Evolutionary conservation across 2,329 filamentous ascomycete species (phyloP), one percentile per base, ranked within the genome.

Genomic region (Aspergillus sp.): DNA sequence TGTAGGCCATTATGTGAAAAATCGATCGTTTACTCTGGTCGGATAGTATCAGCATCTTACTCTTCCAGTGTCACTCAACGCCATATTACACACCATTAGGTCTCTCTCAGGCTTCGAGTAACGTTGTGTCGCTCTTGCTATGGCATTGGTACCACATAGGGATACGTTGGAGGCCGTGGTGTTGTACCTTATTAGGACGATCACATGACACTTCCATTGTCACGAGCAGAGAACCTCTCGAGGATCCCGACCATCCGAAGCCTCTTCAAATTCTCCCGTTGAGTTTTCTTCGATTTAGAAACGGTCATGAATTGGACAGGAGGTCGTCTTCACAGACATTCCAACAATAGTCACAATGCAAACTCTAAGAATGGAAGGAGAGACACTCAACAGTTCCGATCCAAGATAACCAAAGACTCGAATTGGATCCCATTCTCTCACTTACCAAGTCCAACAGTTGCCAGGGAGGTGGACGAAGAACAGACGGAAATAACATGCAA

Each of bases 291-390:
- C 7, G n/a, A 18, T 39, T 49, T 14, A 49, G 32, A 29, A 6
- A 2, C 26, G 26, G 53, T 14, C 7, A 80, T 80, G 78, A 80
- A 80, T 57, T 80, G 78, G 78, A 79, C 75, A 24, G 77, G 77
- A 56, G 77, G 78, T 32, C 73, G 73, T 55, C 68, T 80, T 24
- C 72, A 73, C 53, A 76, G 77, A 42, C 73, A 78, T 64, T 75
- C 75, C 12, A 71, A 68, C 55, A 67, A 67, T 57, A 73, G 65
- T 42, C 69, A 22, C 47, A 66, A 68, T 46, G 63, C 63, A 6
- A 50, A 67, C 6, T 64, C 66, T 55, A 71, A 68, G 51, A 58
- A 59, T 32, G 71, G 73, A 65, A 75, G 11, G 4, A 24, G 10
- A 12, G 3, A 24, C 18, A 4, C 18, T 47, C 45, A 24, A 24